phyloP scores from a whole-genome alignment of 2,329 filamentous ascomycete genomes.

The Alternaria postmessia region DNA sequence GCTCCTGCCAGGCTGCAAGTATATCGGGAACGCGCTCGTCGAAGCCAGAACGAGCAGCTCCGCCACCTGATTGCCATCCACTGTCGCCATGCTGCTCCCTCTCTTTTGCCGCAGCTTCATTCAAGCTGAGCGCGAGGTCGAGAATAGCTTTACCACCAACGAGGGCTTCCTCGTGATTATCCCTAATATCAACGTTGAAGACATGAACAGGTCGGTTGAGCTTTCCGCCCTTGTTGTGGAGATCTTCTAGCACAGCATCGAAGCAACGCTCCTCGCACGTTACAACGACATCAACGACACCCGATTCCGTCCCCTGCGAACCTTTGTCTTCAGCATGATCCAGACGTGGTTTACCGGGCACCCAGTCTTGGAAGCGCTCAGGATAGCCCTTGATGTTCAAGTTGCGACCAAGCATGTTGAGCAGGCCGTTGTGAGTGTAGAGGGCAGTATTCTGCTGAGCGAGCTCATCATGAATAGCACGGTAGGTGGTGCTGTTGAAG shows the following conservation, averaged over 20 bases:
- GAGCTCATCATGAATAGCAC: conserved; percentile 92
- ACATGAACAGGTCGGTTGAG: conserved; percentile 95
- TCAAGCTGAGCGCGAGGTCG: conserved; percentile 86
- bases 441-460: conserved; percentile 83
- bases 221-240: conserved; percentile 83
- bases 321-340: conserved; percentile 77
- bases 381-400: conserved; percentile 92
- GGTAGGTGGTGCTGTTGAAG: conserved; percentile 97
- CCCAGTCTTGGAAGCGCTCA: conserved; percentile 98
- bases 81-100: conserved; percentile 69
- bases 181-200: conserved; percentile 97
- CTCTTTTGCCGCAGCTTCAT: conserved; percentile 80
- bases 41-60: conserved; percentile 74
- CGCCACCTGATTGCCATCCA: conserved; percentile 71
- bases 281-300: conserved; percentile 91
- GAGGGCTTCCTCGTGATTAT: conserved; percentile 96
- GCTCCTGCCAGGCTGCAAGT: conserved; percentile 90
- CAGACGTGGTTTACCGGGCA: conserved; percentile 81
- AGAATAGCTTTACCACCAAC: conserved; percentile 91
- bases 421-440: conserved; percentile 89
- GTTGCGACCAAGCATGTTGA: conserved; percentile 96
- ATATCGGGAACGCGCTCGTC: conserved; percentile 95
- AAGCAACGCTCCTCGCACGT: conserved; percentile 98
- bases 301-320: conserved; percentile 81
- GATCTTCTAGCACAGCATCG: conserved; percentile 95